Conservation (phyloP, 2,329 filamentous ascomycete species). For the Alternaria rosae region DNA sequence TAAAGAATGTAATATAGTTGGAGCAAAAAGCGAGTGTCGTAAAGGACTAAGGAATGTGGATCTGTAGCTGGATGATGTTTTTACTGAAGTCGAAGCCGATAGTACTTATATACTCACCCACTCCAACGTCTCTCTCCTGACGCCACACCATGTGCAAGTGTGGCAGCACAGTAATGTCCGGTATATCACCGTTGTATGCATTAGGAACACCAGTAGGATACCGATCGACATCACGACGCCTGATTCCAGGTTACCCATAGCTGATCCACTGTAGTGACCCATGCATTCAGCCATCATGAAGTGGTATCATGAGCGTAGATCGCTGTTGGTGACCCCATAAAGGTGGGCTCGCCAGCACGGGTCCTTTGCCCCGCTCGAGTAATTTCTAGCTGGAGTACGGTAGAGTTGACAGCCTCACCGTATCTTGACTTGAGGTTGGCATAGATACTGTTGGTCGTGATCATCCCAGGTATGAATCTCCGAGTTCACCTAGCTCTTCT, state of each 20-base stretch:
- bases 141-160: background rate
- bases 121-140: background rate
- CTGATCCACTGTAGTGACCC: background rate
- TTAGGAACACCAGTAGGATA: background rate
- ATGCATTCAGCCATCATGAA: background rate
- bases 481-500: no score
- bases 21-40: background rate
- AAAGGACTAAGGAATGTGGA: background rate
- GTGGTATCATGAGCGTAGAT: background rate
- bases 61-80: background rate
- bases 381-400: background rate
- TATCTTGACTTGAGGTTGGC: background rate
- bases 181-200: background rate
- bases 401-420: background rate
- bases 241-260: background rate
- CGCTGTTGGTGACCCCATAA: background rate
- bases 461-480: background rate
- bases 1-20: background rate
- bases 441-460: background rate
- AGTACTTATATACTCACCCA: background rate
- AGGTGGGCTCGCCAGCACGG: background rate
- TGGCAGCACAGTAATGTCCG: background rate
- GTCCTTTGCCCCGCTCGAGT: background rate
- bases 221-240: background rate
- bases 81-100: background rate